These are phyloP conservation scores for Castanopsis chinensis DNA, from an alignment of 306 rosid species.

Conservation along the genomic window DNA sequence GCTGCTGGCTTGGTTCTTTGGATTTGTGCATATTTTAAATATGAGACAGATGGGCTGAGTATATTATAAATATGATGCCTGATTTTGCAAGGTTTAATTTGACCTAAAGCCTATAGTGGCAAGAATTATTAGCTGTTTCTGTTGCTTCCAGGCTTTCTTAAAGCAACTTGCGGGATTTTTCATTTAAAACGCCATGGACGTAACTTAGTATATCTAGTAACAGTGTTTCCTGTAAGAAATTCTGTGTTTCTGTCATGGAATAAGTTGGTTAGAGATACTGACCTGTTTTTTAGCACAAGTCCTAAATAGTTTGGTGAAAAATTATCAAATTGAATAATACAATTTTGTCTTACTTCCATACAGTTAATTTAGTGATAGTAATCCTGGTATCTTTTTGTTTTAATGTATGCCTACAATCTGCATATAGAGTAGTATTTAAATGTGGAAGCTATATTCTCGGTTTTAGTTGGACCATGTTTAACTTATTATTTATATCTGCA, in stretches of 20 bases:
- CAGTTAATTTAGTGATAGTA: neutral
- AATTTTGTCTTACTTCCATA: neutral
- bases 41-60: neutral
- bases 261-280: neutral
- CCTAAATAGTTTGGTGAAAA: neutral
- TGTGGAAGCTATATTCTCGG: neutral
- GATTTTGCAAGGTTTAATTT: neutral
- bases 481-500: slow-evolving; percentile 36
- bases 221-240: neutral
- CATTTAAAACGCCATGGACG: neutral
- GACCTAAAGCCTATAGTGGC: neutral
- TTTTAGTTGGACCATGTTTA: slow-evolving; percentile 13
- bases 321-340: neutral
- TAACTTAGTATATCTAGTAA: neutral
- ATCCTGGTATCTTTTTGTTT: neutral
- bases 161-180: neutral
- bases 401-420: neutral
- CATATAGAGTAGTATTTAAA: slow-evolving; percentile 7
- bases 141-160: neutral
- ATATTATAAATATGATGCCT: neutral
- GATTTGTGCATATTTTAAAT: neutral
- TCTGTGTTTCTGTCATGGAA: neutral
- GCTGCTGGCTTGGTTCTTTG: neutral
- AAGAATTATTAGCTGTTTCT: neutral
- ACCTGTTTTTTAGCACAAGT: neutral